Base-by-base conservation (phyloP, 257 asterid species). In the Thymus quinquecostatus region DNA sequence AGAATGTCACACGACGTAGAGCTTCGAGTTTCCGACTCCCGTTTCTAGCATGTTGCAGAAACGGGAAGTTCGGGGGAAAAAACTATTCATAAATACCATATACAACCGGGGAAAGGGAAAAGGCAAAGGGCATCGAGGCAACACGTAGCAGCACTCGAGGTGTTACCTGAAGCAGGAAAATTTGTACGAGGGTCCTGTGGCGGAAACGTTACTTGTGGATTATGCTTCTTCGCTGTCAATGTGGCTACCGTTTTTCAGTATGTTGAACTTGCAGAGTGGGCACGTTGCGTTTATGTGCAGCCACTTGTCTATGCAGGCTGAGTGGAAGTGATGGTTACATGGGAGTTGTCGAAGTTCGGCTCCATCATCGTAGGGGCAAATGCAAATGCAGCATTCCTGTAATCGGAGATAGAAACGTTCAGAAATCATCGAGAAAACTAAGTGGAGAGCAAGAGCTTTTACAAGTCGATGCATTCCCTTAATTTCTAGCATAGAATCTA, bases 311-410 rank as follows among this genome's bases (percentile, higher is more conserved):
- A 95, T 84, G 89, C 99, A 95, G 64, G 83, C 79, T 2, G 88
- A 62, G 76, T 95, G 99, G 50, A 95, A 95, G 80, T 95, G 97
- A 84, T 95, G 99, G 10, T 85, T 97, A 66, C 99, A 95, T 32
- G 98, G 99, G 75, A 95, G 96, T 75, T 95, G 95, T 13, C 98
- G 98, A 54, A 95, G 82, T 75, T 95, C 99, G 33, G 83, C 75
- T 65, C 99, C 99, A 76, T 95, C 98, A 2, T 94, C 97, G 10
- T 94, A 94, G 21, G 89, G 53, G 67, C 96, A 82, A 10, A 94
- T 89, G 88, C 99, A 94, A 55, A 94, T 88, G 81, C 99, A 95
- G 59, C 99, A 95, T 85, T 95, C 99, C 99, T 95, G 79, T 77
- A 72, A 69, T 70, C 49, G 71, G 64, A 70, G 54, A 58, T 3